These are phyloP conservation scores for Alternaria longipes DNA, from an alignment of 2,329 filamentous ascomycete species.

Conservation along the genomic window DNA sequence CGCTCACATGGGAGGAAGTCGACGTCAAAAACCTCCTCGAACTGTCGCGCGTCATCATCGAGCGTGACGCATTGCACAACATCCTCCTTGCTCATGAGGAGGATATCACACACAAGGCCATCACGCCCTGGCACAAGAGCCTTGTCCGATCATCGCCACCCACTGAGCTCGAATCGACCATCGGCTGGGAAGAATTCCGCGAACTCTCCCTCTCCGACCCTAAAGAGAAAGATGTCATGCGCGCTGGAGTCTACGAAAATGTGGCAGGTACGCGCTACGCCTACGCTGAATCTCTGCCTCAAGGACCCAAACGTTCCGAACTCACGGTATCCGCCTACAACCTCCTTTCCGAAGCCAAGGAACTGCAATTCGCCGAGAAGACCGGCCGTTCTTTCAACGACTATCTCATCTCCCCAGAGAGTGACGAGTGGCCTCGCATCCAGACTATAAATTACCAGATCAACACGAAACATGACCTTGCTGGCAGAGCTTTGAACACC, in stretches of 20 bases:
- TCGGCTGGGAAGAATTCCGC: slow-evolving; percentile 43
- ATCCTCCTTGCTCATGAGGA: slow-evolving; percentile 64
- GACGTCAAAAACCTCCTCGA: slow-evolving; percentile 96
- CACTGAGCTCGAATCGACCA: slow-evolving; percentile 32
- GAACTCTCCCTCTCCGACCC: slow-evolving; percentile 28
- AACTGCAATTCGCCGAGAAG: slow-evolving; percentile 32
- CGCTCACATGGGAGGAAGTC: slow-evolving; percentile 77
- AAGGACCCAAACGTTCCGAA: slow-evolving; percentile 27
- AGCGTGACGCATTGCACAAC: slow-evolving; percentile 78
- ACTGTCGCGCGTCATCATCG: slow-evolving; percentile 84
- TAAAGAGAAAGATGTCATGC: slow-evolving; percentile 32
- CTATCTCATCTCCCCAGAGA: slow-evolving; percentile 17
- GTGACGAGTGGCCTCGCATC: slow-evolving; percentile 24
- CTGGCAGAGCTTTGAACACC: slow-evolving; percentile 20
- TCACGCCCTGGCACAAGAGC: slow-evolving; percentile 34
- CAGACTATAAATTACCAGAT: slow-evolving; percentile 33
- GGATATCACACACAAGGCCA: slow-evolving; percentile 37
- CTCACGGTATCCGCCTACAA: slow-evolving; percentile 39
- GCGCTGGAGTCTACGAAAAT: slow-evolving; percentile 38
- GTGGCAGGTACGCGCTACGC: slow-evolving; percentile 35
- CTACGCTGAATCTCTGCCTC: slow-evolving; percentile 31
- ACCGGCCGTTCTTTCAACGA: slow-evolving; percentile 31
- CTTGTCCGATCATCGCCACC: slow-evolving; percentile 29
- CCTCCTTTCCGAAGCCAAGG: slow-evolving; percentile 42
- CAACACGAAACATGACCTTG: slow-evolving; percentile 26